Percentiles rank a stretch among this genome's conserved stretches.
Conservation (phyloP, 192 early-diverging fungal genomes). For the Gonapodya prolifera region DNA sequence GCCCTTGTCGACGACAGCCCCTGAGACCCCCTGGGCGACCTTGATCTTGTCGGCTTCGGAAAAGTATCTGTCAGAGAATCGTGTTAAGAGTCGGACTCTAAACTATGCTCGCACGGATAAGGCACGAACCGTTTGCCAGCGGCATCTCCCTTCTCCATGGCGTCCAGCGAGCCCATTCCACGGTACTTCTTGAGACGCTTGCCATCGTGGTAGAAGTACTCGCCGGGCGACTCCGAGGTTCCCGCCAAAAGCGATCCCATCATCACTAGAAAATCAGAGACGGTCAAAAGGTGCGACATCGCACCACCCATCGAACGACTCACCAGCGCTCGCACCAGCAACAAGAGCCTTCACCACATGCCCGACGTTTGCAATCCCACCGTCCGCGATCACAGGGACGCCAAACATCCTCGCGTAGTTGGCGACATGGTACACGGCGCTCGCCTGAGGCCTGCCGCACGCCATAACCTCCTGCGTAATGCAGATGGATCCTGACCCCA, state of each 20-base stretch:
- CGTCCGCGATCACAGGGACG: constrained; percentile 93
- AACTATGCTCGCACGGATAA: not conserved
- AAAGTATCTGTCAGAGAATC: constrained; percentile 67
- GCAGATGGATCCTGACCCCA: constrained; percentile 96
- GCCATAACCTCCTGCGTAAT: constrained; percentile 99
- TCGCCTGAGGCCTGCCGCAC: constrained; percentile 94
- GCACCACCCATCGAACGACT: not conserved
- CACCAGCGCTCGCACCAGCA: constrained; percentile 71
- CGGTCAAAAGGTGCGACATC: not conserved
- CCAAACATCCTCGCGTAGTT: constrained; percentile 87
- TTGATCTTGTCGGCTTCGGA: constrained; percentile 94
- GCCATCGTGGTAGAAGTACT: constrained; percentile 97
- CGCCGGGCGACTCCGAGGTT: constrained; percentile 88
- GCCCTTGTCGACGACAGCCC: constrained; percentile 96
- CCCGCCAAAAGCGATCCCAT: constrained; percentile 96
- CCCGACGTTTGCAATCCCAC: constrained; percentile 92
- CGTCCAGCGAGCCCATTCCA: constrained; percentile 97
- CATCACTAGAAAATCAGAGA: constrained; percentile 61
- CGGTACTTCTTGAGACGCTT: constrained; percentile 97
- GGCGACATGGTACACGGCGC: constrained; percentile 91
- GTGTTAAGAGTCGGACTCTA: not conserved
- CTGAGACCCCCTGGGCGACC: constrained; percentile 96
- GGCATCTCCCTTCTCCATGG: constrained; percentile 73
- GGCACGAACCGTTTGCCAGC: constrained; percentile 7
- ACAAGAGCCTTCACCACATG: constrained; percentile 94